Evolutionary conservation across 495 filamentous ascomycete genomes (phyloP), one percentile per base, ranked within the genome.

Genomic region (Glarea lozoyensis): DNA sequence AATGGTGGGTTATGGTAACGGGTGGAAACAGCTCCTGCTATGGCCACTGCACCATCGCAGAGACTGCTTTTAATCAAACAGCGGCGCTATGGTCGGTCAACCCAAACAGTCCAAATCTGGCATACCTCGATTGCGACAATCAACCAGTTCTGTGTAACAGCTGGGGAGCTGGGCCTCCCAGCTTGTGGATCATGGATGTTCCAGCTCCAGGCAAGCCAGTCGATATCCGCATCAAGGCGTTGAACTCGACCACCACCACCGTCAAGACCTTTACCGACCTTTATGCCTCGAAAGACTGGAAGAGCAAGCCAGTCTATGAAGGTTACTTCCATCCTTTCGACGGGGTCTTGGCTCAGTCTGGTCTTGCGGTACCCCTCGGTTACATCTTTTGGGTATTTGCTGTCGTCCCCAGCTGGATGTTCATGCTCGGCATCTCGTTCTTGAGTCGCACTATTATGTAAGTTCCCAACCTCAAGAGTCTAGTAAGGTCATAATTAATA

Each of bases 1-100:
- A 89, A 60, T 94, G 83, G 85, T 76, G 82, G 66, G 66, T 94
- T 45, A 75, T 83, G 56, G 62, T 93, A 38, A 86, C 82, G 1
- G 88, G 88, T 38, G 79, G 84, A 31, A 93, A 94, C 65, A 87
- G 82, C 67, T 89, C 86, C 21, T 96, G 88, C 68, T 86, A 77
- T 55, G 87, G 68, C 47, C 65, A 57, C 40, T 77, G 73, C 50
- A 56, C 16, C 3, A 50, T 48, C n/a, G 40, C 68, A 43, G 72
- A 77, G 42, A 42, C 52, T 9, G 73, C 68, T 32, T 70, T 68
- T 58, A 65, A 67, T 51, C 75, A 88, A 66, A 78, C 84, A 36
- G 77, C 79, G 3, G 60, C 69, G 21, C 67, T 84, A 44, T 79
- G 93, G 60, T 68, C 83, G 27, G 68, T 69, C 10, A 70, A 78